These are phyloP conservation scores for Leptodermis oblonga DNA, from an alignment of 257 asterid genomes.

Conservation along the genomic window DNA sequence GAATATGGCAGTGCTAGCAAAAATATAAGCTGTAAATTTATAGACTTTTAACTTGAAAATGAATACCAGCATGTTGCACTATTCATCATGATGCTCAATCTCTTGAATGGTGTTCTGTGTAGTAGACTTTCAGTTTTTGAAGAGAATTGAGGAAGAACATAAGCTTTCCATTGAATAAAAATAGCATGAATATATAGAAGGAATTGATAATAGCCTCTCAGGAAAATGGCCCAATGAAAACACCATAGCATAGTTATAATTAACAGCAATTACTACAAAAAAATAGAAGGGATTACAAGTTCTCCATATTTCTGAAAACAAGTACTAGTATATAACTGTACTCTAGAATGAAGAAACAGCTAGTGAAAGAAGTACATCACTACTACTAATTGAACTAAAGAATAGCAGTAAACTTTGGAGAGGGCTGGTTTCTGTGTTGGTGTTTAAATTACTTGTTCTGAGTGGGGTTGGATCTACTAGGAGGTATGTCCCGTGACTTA, in stretches of 20 bases:
- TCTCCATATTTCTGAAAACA: not conserved
- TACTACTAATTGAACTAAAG: slow-evolving; percentile 1
- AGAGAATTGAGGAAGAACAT: not conserved
- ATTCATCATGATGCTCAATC: not conserved
- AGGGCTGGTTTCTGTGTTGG: too few relatives aligned
- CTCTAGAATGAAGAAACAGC: not conserved
- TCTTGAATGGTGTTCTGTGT: not conserved
- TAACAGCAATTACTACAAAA: not conserved
- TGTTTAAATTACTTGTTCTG: slow-evolving; percentile 33
- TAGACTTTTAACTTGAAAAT: not conserved
- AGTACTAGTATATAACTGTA: not conserved
- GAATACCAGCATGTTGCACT: not conserved
- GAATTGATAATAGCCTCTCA: not conserved
- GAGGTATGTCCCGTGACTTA: slow-evolving; percentile 22
- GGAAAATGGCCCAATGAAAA: not conserved
- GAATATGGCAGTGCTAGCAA: not conserved
- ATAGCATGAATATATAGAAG: not conserved
- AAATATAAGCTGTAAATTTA: not conserved
- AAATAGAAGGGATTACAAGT: not conserved
- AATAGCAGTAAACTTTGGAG: not conserved
- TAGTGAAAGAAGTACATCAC: not conserved
- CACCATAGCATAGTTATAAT: not conserved
- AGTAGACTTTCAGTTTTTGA: not conserved
- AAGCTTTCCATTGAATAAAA: not conserved
- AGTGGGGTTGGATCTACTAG: slow-evolving; percentile 33